Evolutionary conservation across 2,329 filamentous ascomycete species (phyloP).

Genomic region (Aschersonia sp.): DNA sequence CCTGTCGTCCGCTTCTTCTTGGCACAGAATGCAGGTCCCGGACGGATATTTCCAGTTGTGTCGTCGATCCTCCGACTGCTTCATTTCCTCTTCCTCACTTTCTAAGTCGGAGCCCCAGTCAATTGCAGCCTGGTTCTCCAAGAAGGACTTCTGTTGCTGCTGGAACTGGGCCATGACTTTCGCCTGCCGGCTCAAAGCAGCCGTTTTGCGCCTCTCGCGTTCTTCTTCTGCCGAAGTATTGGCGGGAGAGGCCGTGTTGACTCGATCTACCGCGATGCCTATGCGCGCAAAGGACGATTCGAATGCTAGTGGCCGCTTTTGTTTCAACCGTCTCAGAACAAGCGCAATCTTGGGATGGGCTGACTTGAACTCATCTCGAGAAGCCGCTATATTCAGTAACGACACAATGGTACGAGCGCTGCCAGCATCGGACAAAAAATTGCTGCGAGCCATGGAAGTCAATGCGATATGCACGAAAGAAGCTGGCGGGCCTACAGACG

Average conservation of each 20-base stretch:
- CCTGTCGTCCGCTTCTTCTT: slow-evolving; percentile 86
- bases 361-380: slow-evolving; percentile 61
- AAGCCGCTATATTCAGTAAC: slow-evolving; percentile 45
- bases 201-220: slow-evolving; percentile 74
- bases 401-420: slow-evolving; percentile 48
- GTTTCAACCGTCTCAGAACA: slow-evolving; percentile 71
- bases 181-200: slow-evolving; percentile 77
- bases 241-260: slow-evolving; percentile 73
- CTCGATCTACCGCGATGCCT: slow-evolving; percentile 58
- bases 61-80: slow-evolving; percentile 48
- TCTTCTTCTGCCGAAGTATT: slow-evolving; percentile 54
- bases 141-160: slow-evolving; percentile 88
- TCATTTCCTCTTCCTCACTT: slow-evolving; percentile 49
- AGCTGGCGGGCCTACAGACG: slow-evolving; percentile 27
- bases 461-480: slow-evolving; percentile 67
- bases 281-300: slow-evolving; percentile 49
- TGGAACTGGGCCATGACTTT: slow-evolving; percentile 97
- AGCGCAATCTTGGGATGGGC: slow-evolving; percentile 75
- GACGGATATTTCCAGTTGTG: slow-evolving; percentile 71
- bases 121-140: slow-evolving; percentile 74
- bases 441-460: slow-evolving; percentile 45
- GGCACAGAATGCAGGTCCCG: slow-evolving; percentile 89
- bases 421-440: slow-evolving; percentile 42
- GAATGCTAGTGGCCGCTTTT: slow-evolving; percentile 64
- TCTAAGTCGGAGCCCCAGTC: slow-evolving; percentile 75